Conservation (phyloP, 306 rosid species). For the Medicago truncatula region DNA sequence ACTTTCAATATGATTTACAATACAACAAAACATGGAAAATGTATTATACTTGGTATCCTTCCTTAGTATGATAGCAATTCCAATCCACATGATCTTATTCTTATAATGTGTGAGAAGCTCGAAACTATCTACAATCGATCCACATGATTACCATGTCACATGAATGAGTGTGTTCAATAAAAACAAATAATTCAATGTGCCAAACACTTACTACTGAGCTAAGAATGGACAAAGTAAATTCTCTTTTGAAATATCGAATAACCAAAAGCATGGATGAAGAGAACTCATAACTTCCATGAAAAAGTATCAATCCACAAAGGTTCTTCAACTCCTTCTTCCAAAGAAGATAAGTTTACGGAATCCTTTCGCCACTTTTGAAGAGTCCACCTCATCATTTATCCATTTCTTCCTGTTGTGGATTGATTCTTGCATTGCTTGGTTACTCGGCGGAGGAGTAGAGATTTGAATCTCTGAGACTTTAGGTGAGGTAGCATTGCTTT, state of each 20-base stretch:
- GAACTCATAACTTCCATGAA: slow-evolving; percentile 18
- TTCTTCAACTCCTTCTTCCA: slow-evolving; percentile 71
- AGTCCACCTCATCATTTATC: slow-evolving; percentile 80
- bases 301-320: background rate
- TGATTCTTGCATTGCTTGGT: slow-evolving; percentile 51
- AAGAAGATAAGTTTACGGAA: slow-evolving; percentile 91
- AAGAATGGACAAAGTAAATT: slow-evolving; percentile 34
- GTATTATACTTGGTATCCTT: slow-evolving; percentile 37
- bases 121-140: slow-evolving; percentile 48
- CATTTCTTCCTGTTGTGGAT: slow-evolving; percentile 88
- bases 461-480: slow-evolving; percentile 60
- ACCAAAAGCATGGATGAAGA: slow-evolving; percentile 36
- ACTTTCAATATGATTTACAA: slow-evolving; percentile 36
- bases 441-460: slow-evolving; percentile 72
- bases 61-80: slow-evolving; percentile 53
- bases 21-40: slow-evolving; percentile 32
- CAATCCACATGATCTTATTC: slow-evolving; percentile 46
- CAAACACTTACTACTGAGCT: slow-evolving; percentile 35
- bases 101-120: slow-evolving; percentile 42
- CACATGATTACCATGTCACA: slow-evolving; percentile 27
- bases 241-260: slow-evolving; percentile 34
- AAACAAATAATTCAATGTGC: slow-evolving; percentile 41
- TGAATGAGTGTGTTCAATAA: slow-evolving; percentile 43
- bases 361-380: slow-evolving; percentile 80
- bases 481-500: slow-evolving; percentile 38